phyloP scores from a whole-genome alignment of 257 asterid genomes.

The Nicotiana benthamiana region DNA sequence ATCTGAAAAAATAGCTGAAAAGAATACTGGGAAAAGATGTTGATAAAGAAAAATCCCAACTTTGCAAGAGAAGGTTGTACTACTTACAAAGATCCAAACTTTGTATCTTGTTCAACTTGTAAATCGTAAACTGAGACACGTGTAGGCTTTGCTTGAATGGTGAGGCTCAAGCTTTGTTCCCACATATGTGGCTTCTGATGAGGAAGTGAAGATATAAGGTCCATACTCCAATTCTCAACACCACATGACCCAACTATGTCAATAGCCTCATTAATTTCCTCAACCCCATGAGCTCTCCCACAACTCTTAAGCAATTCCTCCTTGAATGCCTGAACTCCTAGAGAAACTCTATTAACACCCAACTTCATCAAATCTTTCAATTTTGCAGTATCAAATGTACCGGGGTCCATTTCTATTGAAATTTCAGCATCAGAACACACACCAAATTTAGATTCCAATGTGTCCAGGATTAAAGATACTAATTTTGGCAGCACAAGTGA shows the following conservation, averaged over 20 bases:
- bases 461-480: conserved; percentile 50
- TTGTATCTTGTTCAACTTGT: conserved; percentile 83
- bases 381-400: conserved; percentile 56
- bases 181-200: conserved; percentile 72
- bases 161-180: conserved; percentile 73
- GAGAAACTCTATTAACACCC: conserved; percentile 87
- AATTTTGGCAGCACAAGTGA: conserved; percentile 78
- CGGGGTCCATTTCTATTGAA: conserved; percentile 98
- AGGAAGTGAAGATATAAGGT: conserved; percentile 90
- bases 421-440: conserved; percentile 62
- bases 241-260: conserved; percentile 55
- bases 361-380: conserved; percentile 49
- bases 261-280: conserved; percentile 67
- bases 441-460: conserved; percentile 52
- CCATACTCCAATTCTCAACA: conserved; percentile 81
- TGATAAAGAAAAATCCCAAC: background rate
- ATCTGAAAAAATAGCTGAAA: background rate
- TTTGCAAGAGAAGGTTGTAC: background rate
- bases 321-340: conserved; percentile 93
- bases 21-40: too few species aligned
- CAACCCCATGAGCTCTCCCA: conserved; percentile 87
- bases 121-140: conserved; percentile 91
- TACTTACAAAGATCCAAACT: conserved; percentile 77
- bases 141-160: conserved; percentile 56
- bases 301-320: conserved; percentile 74